Evolutionary conservation across 2,329 filamentous ascomycete species (phyloP).

Genomic region (Alternaria sp.): DNA sequence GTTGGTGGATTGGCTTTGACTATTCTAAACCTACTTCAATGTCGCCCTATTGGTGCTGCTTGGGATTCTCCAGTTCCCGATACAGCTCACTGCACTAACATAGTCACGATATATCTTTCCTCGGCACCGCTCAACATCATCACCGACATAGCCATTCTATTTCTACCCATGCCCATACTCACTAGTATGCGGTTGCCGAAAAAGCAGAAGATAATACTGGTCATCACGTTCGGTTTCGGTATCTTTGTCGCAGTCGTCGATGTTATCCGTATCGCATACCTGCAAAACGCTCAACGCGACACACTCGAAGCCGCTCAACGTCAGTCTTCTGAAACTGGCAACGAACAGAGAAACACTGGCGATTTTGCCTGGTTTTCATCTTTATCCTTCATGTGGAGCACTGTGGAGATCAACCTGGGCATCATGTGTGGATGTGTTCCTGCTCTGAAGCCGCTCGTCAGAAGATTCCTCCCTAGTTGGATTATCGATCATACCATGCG

Average conservation of each 20-base stretch:
- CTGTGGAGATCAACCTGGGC: conserved; percentile 88
- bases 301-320: conserved; percentile 54
- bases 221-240: conserved; percentile 85
- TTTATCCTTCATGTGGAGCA: conserved; percentile 90
- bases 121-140: conserved; percentile 92
- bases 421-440: conserved; percentile 94
- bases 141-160: conserved; percentile 86
- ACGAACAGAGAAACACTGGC: conserved; percentile 51
- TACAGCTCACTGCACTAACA: conserved; percentile 65
- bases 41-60: conserved; percentile 74
- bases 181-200: conserved; percentile 78
- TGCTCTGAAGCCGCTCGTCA: conserved; percentile 84
- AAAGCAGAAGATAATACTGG: conserved; percentile 86
- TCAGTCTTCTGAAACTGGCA: conserved; percentile 32
- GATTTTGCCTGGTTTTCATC: conserved; percentile 77
- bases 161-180: conserved; percentile 86
- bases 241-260: conserved; percentile 89
- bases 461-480: conserved; percentile 66
- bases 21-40: conserved; percentile 88
- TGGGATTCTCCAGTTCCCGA: conserved; percentile 63
- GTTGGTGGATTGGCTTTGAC: conserved; percentile 80
- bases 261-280: conserved; percentile 87
- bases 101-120: conserved; percentile 70
- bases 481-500: conserved; percentile 58
- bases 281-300: conserved; percentile 73